Base-by-base conservation (phyloP, 1,284 basidiomycete species). In the Irpex sp. region DNA sequence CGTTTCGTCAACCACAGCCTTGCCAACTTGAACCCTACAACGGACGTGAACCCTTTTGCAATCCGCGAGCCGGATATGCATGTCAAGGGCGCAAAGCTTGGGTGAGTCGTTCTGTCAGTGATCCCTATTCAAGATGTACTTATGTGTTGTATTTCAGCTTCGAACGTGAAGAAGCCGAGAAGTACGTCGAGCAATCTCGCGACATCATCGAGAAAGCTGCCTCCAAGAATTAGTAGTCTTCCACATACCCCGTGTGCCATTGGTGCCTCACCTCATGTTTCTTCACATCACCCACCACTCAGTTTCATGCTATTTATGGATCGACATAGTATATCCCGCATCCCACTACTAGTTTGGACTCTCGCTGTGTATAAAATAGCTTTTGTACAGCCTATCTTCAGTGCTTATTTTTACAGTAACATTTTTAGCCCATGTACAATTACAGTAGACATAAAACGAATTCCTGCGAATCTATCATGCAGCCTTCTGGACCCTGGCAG, bases 1-100 rank as follows among this genome's bases (percentile, higher is more conserved):
- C 84, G 96, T 62, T 97, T 94, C 71, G 93, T 95, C 66, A 96
- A 97, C 76, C 95, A 97, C 77, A 93, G 91, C 64, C 80, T 97
- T 21, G 95, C 94, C 8, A 95, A 94, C 75, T 81, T 98, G 58
- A 80, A 94, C 67, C 81, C 82, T 36, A 76, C 82, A 52, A 85
- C 82, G 49, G 96, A 97, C 74, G 86, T 94, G 67, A 97, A 96
- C 73, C 96, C 96, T 0, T 97, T 97, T 71, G 94, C 94, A 5
- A 78, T 97, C 44, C 84, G 89, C n/a, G 95, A 97, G 72, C 93
- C 95, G 8, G 84, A 89, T 66, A 94, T 96, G 84, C 81, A 85
- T 68, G 78, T 87, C 51, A 94, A 94, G 74, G 95, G 94, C 4
- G 82, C 78, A 58, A 86, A 84, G 61, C 79, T 88, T 62, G 91